A percentile compares a stretch with the other conserved stretches of the same genome.
Conservation (phyloP, 2,329 filamentous ascomycete genomes). For the Xylariomycetidae sp. region DNA sequence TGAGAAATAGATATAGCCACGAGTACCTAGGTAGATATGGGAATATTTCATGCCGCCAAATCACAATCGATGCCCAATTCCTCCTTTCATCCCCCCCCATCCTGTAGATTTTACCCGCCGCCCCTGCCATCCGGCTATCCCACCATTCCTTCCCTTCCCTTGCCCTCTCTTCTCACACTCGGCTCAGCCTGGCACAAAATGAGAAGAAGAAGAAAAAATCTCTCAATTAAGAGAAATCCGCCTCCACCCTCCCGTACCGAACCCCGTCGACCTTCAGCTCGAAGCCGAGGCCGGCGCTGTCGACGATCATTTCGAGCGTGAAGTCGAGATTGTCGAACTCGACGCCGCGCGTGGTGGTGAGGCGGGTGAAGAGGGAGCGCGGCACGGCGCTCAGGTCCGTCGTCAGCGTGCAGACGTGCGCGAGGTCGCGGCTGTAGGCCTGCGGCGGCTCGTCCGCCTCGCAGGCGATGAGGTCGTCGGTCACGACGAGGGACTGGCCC, state of each 20-base stretch:
- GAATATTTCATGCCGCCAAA: no score
- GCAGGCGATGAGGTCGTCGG: conserved; percentile 75
- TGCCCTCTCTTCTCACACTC: neutral
- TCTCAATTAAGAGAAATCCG: conserved; percentile 69
- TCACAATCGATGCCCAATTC: no score
- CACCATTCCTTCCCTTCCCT: neutral
- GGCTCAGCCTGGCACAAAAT: no score
- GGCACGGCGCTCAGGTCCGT: conserved; percentile 75
- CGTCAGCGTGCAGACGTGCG: conserved; percentile 74
- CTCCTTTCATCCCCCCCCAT: no score
- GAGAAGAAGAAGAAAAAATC: no score
- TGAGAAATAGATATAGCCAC: no score
- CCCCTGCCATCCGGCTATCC: no score
- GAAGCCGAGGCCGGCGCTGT: conserved; percentile 71
- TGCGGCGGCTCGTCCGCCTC: conserved; percentile 63
- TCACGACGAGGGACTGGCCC: conserved; percentile 70
- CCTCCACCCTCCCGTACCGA: conserved; percentile 71
- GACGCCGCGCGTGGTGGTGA: conserved; percentile 74
- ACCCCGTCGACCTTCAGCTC: conserved; percentile 76
- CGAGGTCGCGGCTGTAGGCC: conserved; percentile 56
- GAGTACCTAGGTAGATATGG: no score
- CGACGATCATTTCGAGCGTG: conserved; percentile 77
- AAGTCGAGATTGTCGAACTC: conserved; percentile 82
- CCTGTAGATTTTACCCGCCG: no score
- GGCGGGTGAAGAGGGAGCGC: conserved; percentile 64